phyloP scores from a whole-genome alignment of 2,329 filamentous ascomycete genomes.

The Botrytis squamosa region DNA sequence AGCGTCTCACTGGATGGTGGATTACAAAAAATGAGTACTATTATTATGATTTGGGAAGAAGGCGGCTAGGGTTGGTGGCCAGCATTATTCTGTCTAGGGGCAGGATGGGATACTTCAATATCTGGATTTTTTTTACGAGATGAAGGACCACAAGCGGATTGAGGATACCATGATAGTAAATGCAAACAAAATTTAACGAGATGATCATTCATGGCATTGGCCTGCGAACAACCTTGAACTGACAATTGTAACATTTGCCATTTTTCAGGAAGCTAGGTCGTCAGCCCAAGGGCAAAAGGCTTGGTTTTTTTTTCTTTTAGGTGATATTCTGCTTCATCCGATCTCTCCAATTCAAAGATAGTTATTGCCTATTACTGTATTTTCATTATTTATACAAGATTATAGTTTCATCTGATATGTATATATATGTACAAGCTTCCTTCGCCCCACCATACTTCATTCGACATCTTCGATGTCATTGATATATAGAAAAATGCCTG shows the following conservation, averaged over 20 bases:
- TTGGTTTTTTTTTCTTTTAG: background rate
- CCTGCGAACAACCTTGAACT: background rate
- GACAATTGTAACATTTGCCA: background rate
- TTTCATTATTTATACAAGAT: background rate
- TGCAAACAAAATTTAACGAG: background rate
- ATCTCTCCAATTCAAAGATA: background rate
- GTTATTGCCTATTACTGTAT: background rate
- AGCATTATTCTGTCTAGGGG: conserved; percentile 3
- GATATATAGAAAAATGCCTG: background rate
- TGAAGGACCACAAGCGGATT: background rate
- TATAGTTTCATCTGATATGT: background rate
- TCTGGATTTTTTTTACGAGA: conserved; percentile 3
- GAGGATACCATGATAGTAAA: background rate
- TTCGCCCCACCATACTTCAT: too few species aligned
- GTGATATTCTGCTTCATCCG: background rate
- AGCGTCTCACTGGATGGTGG: conserved; percentile 13
- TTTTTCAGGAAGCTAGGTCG: background rate
- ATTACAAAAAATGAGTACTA: conserved; percentile 7
- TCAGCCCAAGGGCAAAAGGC: background rate
- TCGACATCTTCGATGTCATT: background rate
- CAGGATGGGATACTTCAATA: background rate
- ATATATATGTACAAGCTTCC: background rate
- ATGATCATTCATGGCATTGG: background rate
- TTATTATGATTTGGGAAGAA: conserved; percentile 16
- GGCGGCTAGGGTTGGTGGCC: background rate